A percentile compares a stretch with the other conserved stretches of the same genome.
Conservation (phyloP, 257 asterid genomes). For the Anisodus acutangulus region DNA sequence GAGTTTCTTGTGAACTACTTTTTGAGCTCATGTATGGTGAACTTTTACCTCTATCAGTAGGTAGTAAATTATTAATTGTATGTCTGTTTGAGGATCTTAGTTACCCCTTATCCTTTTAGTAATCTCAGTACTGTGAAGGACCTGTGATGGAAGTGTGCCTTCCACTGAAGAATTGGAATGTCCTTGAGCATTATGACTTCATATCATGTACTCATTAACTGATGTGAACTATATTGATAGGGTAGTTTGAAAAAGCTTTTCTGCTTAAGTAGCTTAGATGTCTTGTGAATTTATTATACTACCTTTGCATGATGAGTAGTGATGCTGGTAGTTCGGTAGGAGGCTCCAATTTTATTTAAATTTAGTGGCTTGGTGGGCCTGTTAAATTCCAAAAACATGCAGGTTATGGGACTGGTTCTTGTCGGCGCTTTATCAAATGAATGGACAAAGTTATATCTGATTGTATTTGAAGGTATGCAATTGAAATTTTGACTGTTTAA, state of each 20-base stretch:
- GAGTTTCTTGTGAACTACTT: slow-evolving; percentile 61
- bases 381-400: slow-evolving; percentile 68
- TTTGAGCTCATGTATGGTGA: slow-evolving; percentile 63
- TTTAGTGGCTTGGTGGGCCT: slow-evolving; percentile 52
- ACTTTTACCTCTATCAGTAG: slow-evolving; percentile 61
- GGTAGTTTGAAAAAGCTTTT: not conserved
- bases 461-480: slow-evolving; percentile 58
- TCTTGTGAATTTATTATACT: slow-evolving; percentile 1
- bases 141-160: slow-evolving; percentile 22
- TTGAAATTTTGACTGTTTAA: slow-evolving; percentile 39
- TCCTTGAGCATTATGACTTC: slow-evolving; percentile 1
- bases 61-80: slow-evolving; percentile 55
- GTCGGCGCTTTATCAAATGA: slow-evolving; percentile 64
- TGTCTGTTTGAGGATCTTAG: slow-evolving; percentile 34
- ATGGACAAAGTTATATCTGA: slow-evolving; percentile 58
- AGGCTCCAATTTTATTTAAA: slow-evolving; percentile 36
- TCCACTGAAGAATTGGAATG: slow-evolving; percentile 26
- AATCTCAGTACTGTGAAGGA: slow-evolving; percentile 35
- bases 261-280: not conserved
- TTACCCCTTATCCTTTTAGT: slow-evolving; percentile 33
- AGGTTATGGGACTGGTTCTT: slow-evolving; percentile 59
- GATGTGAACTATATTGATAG: not conserved
- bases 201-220: slow-evolving; percentile 17
- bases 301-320: slow-evolving; percentile 21
- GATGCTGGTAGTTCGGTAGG: slow-evolving; percentile 27